A percentile compares a stretch with the other conserved stretches of the same genome.
These are phyloP conservation scores for Camellia lanceoleosa DNA, from an alignment of 148 eudicot genomes.

Conservation along the genomic window DNA sequence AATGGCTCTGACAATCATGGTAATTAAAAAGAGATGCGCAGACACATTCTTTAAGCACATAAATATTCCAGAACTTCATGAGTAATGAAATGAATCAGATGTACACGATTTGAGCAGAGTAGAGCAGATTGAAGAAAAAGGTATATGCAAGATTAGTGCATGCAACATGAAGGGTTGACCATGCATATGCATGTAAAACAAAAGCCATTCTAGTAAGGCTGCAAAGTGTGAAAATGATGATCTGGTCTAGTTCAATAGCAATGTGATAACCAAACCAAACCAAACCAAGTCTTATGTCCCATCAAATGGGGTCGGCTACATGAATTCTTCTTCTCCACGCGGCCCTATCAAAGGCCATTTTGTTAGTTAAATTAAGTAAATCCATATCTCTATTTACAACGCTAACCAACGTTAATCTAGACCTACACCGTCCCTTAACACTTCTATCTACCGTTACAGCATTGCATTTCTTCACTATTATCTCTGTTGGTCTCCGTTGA, in stretches of 20 bases:
- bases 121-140: neutral
- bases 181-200: neutral
- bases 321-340: too few species aligned
- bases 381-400: too few species aligned
- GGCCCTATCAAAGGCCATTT: too few species aligned
- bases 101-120: neutral
- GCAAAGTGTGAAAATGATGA: neutral
- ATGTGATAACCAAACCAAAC: too few species aligned
- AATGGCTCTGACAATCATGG: neutral
- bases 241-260: constrained; percentile 1
- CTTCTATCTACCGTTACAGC: too few species aligned
- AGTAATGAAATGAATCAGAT: neutral
- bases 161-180: neutral
- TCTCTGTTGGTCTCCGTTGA: too few species aligned
- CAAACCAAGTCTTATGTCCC: too few species aligned
- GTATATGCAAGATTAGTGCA: neutral
- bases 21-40: neutral
- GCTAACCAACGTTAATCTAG: too few species aligned
- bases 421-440: too few species aligned
- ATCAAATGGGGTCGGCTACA: too few species aligned
- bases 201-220: neutral
- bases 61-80: neutral
- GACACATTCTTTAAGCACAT: neutral
- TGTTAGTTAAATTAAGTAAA: too few species aligned
- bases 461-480: too few species aligned